A percentile compares a stretch with the other conserved stretches of the same genome.
phyloP scores from a whole-genome alignment of 495 filamentous ascomycete genomes.

The Aspergillus sparsus region DNA sequence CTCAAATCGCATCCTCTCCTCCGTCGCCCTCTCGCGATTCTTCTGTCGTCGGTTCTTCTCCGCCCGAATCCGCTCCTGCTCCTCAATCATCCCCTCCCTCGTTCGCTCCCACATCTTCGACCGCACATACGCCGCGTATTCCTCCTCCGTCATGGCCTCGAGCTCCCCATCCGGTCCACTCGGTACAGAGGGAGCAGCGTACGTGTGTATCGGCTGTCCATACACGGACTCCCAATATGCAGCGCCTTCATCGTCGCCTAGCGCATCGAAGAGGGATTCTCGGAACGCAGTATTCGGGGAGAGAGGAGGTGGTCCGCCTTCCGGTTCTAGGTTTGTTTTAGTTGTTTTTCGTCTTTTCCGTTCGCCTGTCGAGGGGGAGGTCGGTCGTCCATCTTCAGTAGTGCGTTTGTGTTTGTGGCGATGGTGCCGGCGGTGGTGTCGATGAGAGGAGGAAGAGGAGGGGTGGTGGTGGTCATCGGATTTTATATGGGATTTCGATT shows the following conservation, averaged over 20 bases:
- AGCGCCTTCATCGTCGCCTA: conserved; percentile 96
- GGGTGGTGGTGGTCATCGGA: conserved; percentile 29
- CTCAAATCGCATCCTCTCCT: conserved; percentile 40
- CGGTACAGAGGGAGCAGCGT: conserved; percentile 43
- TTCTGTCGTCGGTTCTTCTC: conserved; percentile 50
- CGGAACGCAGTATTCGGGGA: conserved; percentile 76
- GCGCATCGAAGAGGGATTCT: conserved; percentile 97
- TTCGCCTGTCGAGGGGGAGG: conserved; percentile 8
- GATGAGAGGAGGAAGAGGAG: too few relatives aligned
- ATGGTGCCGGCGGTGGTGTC: conserved; percentile 30
- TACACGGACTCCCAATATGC: conserved; percentile 94
- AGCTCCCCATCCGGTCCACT: conserved; percentile 58
- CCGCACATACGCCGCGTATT: conserved; percentile 83
- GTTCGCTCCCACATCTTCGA: conserved; percentile 92
- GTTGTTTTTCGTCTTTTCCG: conserved; percentile 4
- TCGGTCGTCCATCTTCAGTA: background rate
- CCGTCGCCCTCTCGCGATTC: conserved; percentile 37
- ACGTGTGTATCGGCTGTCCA: conserved; percentile 83
- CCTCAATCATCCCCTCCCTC: conserved; percentile 61
- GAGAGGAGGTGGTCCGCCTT: conserved; percentile 18
- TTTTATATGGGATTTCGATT: background rate
- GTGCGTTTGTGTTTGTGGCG: conserved; percentile 26
- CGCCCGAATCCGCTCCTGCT: conserved; percentile 62
- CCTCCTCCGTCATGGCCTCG: conserved; percentile 86
- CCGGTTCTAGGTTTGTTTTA: conserved; percentile 20